Conservation (phyloP, 73 alveolate species). For the Symbiodinium natans region DNA sequence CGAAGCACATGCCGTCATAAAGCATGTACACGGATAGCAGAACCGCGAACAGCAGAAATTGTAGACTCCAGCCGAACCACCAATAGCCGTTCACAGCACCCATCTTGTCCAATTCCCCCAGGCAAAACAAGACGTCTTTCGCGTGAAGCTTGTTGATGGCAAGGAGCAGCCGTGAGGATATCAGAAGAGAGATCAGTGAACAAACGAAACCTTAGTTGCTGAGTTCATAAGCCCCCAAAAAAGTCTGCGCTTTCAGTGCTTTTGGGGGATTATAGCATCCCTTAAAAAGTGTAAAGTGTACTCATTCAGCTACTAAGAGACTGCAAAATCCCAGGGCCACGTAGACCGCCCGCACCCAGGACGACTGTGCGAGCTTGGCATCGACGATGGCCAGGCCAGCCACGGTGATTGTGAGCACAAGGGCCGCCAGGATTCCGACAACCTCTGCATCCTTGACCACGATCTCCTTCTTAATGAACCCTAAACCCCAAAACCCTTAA, state of each 20-base stretch:
- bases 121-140: background rate
- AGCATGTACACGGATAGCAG: slow-evolving; percentile 27
- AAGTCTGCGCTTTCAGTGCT: too few relatives aligned
- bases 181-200: slow-evolving; percentile 29
- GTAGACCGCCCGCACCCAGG: slow-evolving; percentile 19
- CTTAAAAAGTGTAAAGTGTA: too few relatives aligned
- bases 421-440: slow-evolving; percentile 50
- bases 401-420: slow-evolving; percentile 50
- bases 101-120: background rate
- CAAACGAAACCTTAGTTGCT: too few relatives aligned
- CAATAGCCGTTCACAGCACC: slow-evolving; percentile 16
- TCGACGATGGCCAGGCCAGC: slow-evolving; percentile 15
- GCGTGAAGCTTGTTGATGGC: slow-evolving; percentile 40
- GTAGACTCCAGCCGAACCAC: slow-evolving; percentile 42
- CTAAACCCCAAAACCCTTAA: too few relatives aligned
- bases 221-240: too few relatives aligned
- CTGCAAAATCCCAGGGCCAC: slow-evolving; percentile 9
- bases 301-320: too few relatives aligned
- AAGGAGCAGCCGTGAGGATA: slow-evolving; percentile 28
- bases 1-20: background rate
- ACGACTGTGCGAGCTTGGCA: background rate
- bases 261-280: too few relatives aligned
- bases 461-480: slow-evolving; percentile 38
- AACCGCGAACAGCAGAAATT: background rate
- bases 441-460: slow-evolving; percentile 46